Percentiles rank a stretch among this genome's conserved stretches.
These are phyloP conservation scores for Pseudocercospora vitis DNA, from an alignment of 2,329 filamentous ascomycete species.

Conservation along the genomic window DNA sequence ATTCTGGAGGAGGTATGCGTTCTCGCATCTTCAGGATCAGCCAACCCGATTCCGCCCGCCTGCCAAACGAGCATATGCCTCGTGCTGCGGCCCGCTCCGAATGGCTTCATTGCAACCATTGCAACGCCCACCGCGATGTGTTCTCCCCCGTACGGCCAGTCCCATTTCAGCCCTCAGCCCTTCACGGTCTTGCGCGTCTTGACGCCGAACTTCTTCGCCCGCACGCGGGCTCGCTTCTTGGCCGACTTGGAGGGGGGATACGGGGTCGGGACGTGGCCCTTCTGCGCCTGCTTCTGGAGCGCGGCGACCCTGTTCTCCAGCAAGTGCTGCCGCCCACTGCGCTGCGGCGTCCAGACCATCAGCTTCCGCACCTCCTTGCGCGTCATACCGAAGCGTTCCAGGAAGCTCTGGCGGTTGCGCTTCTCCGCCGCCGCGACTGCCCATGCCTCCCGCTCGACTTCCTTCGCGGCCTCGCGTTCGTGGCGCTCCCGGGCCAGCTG, in stretches of 20 bases:
- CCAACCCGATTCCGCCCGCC: too few relatives aligned
- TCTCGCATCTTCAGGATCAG: too few relatives aligned
- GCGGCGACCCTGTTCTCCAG: neutral
- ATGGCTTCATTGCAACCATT: too few relatives aligned
- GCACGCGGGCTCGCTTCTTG: neutral
- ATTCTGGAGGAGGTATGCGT: too few relatives aligned
- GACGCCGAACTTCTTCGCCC: neutral
- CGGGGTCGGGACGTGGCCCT: neutral
- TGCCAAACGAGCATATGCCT: too few relatives aligned
- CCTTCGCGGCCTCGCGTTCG: neutral
- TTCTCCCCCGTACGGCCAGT: too few relatives aligned
- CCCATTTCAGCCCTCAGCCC: too few relatives aligned
- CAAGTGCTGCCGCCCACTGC: constrained; percentile 1
- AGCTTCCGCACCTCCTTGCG: constrained; percentile 4
- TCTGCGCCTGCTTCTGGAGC: neutral
- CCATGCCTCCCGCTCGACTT: neutral
- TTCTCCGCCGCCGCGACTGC: neutral
- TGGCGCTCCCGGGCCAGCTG: neutral
- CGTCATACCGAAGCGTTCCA: constrained; percentile 1
- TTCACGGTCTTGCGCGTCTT: neutral
- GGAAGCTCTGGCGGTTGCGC: constrained; percentile 2
- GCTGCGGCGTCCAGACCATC: neutral
- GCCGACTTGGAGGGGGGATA: neutral
- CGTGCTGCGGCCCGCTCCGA: too few relatives aligned
- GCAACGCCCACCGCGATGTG: too few relatives aligned